A percentile compares a stretch with the other conserved stretches of the same genome.
Conservation (phyloP, 805 yeast species). For the Wickerhamomyces sydowiorum region DNA sequence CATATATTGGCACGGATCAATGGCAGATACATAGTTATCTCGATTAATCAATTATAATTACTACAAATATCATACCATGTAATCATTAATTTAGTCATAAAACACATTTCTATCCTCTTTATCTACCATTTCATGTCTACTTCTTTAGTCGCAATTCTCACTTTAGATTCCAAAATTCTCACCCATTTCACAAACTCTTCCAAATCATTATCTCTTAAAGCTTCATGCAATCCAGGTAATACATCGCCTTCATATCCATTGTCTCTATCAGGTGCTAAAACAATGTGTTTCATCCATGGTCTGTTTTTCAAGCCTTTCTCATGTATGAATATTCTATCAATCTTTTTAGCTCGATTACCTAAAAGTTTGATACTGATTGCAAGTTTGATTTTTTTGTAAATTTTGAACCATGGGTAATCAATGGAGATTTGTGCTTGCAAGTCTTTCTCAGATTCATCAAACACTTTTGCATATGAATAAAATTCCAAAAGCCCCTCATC, state of each 20-base stretch:
- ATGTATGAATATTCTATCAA: conserved; percentile 50
- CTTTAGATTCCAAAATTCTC: conserved; percentile 3
- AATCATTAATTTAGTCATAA: too few relatives aligned
- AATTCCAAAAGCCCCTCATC: conserved; percentile 4
- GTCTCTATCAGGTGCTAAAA: conserved; percentile 52
- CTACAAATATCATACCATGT: too few relatives aligned
- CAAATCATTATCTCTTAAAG: conserved; percentile 40
- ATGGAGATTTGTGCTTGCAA: conserved; percentile 46
- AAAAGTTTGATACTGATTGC: conserved; percentile 51
- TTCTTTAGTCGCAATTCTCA: conserved; percentile 4
- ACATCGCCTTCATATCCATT: conserved; percentile 47
- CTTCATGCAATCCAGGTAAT: conserved; percentile 56
- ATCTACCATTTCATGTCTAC: too few relatives aligned
- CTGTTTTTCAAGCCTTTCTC: conserved; percentile 42
- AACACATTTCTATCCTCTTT: too few relatives aligned
- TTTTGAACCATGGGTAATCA: conserved; percentile 78
- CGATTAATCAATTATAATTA: too few relatives aligned
- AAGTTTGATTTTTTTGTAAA: conserved; percentile 50
- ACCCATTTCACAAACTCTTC: conserved; percentile 19
- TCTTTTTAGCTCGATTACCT: conserved; percentile 45
- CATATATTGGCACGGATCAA: too few relatives aligned
- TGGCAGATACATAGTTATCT: not conserved
- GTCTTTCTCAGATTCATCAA: conserved; percentile 41
- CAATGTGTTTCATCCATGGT: conserved; percentile 57
- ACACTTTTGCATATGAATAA: conserved; percentile 17